These are phyloP conservation scores for Phytophthora agathidicida DNA, from an alignment of 352 stramenopile genomes.

Conservation along the genomic window DNA sequence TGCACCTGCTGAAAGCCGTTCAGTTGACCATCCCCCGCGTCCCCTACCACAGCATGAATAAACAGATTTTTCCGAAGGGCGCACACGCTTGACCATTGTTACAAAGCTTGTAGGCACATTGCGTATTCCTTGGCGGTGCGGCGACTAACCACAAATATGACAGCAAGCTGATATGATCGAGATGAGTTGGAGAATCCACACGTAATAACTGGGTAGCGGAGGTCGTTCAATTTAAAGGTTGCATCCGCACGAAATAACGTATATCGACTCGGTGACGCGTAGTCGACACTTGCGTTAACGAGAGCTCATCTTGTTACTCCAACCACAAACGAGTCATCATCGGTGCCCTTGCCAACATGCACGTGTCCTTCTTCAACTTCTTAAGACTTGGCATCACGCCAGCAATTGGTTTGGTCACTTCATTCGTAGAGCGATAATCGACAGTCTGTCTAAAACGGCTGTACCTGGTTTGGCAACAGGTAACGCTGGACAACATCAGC, in stretches of 20 bases:
- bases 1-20: constrained; percentile 2
- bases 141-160: constrained; percentile 17
- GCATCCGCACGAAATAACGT: constrained; percentile 17
- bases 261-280: neutral
- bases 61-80: neutral
- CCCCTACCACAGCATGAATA: constrained; percentile 2
- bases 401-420: constrained; percentile 1
- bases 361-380: neutral
- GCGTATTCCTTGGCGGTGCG: constrained; percentile 8
- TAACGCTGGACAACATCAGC: constrained; percentile 2
- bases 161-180: constrained; percentile 7
- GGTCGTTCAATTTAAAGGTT: constrained; percentile 16
- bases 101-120: neutral
- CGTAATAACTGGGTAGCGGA: constrained; percentile 4
- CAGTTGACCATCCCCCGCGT: constrained; percentile 1
- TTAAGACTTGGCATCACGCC: constrained; percentile 9
- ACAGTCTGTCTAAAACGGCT: neutral
- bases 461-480: neutral
- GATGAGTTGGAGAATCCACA: constrained; percentile 13
- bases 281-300: neutral
- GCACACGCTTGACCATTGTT: neutral
- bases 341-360: constrained; percentile 1
- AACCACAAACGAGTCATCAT: constrained; percentile 5
- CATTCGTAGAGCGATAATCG: neutral
- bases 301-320: neutral